These are phyloP conservation scores for Cocos nucifera DNA, from an alignment of 176 grass and related monocot species.

Conservation along the genomic window DNA sequence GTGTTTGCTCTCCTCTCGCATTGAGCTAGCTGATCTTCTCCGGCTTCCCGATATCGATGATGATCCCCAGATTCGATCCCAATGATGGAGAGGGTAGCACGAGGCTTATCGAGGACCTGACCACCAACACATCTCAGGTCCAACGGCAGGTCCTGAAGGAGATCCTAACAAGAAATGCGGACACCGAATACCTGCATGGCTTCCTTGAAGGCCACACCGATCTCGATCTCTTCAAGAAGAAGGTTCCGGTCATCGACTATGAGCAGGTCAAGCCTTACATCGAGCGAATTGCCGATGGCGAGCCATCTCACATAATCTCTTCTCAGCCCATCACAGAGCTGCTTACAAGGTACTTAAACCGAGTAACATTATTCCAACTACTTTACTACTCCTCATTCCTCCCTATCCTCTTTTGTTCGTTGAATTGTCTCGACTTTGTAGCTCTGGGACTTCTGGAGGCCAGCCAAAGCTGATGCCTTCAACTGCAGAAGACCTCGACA, in stretches of 20 bases:
- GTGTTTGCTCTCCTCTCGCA: neutral
- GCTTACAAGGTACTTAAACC: slow-evolving; percentile 41
- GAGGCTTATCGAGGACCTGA: slow-evolving; percentile 53
- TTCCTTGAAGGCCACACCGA: slow-evolving; percentile 24
- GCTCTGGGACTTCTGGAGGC: slow-evolving; percentile 73
- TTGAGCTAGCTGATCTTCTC: neutral
- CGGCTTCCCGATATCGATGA: slow-evolving; percentile 1
- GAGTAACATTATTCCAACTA: too few species aligned
- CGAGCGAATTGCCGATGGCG: slow-evolving; percentile 61
- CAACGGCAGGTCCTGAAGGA: slow-evolving; percentile 45
- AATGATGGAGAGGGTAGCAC: slow-evolving; percentile 37
- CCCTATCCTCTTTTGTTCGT: too few species aligned
- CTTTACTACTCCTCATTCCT: too few species aligned
- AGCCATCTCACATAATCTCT: slow-evolving; percentile 48
- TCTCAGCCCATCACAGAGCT: slow-evolving; percentile 56
- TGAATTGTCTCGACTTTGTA: neutral
- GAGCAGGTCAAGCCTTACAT: slow-evolving; percentile 63
- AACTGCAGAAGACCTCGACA: slow-evolving; percentile 60
- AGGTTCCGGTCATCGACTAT: slow-evolving; percentile 62
- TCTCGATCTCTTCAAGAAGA: slow-evolving; percentile 27
- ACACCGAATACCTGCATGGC: slow-evolving; percentile 49
- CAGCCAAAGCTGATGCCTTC: slow-evolving; percentile 79
- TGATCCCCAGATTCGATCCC: slow-evolving; percentile 38
- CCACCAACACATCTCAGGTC: slow-evolving; percentile 34
- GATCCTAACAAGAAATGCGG: slow-evolving; percentile 43